Evolutionary conservation across 2,329 filamentous ascomycete genomes (phyloP).

Genomic region (Aspergillus brasiliensis): DNA sequence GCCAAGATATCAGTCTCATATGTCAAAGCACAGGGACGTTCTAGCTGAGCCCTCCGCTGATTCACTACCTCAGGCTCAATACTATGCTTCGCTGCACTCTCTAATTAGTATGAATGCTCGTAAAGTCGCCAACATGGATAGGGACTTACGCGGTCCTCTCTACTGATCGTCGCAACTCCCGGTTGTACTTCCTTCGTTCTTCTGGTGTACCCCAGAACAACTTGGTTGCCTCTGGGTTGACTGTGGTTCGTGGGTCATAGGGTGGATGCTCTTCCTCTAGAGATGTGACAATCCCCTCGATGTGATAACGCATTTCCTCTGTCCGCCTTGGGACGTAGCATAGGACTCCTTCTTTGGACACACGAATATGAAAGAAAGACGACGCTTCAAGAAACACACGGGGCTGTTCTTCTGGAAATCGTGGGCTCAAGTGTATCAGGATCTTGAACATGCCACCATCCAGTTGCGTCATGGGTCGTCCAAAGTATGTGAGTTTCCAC

Average conservation of each 20-base stretch:
- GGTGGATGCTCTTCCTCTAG: slow-evolving; percentile 87
- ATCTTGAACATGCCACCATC: slow-evolving; percentile 89
- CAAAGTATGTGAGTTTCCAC: slow-evolving; percentile 88
- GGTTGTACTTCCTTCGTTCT: slow-evolving; percentile 81
- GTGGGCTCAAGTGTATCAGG: slow-evolving; percentile 75
- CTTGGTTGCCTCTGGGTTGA: slow-evolving; percentile 82
- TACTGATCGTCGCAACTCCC: slow-evolving; percentile 76
- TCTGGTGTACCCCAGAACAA: slow-evolving; percentile 82
- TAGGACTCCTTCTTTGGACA: slow-evolving; percentile 75
- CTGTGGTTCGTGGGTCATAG: slow-evolving; percentile 85
- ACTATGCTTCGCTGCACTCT: slow-evolving; percentile 6
- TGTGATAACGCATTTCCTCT: slow-evolving; percentile 79
- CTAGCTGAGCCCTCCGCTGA: neutral
- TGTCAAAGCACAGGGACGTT: neutral
- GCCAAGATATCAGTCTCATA: neutral
- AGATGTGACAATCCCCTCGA: slow-evolving; percentile 77
- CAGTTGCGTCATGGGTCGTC: slow-evolving; percentile 86
- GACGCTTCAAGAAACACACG: slow-evolving; percentile 77
- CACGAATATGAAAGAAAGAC: slow-evolving; percentile 82
- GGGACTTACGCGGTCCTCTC: slow-evolving; percentile 43
- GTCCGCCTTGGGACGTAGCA: slow-evolving; percentile 74
- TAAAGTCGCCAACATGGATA: neutral
- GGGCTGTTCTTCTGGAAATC: slow-evolving; percentile 86
- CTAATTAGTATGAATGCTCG: neutral
- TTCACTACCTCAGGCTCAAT: no score